Conservation (phyloP, 148 eudicot species). For the Silene latifolia region DNA sequence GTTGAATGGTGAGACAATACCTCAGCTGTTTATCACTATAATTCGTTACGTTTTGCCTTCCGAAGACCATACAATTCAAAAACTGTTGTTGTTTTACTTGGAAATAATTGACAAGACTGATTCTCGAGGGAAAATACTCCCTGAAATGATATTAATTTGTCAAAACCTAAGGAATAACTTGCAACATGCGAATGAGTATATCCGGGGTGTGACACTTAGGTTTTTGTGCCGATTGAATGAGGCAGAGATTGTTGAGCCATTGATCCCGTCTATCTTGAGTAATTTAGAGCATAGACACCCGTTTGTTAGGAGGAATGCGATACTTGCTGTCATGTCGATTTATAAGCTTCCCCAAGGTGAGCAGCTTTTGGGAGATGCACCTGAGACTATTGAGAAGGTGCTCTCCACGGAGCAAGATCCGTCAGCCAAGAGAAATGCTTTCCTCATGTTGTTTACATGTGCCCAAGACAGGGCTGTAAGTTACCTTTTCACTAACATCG, state of each 20-base stretch:
- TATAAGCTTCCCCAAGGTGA: slow-evolving; percentile 89
- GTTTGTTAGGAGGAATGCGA: slow-evolving; percentile 70
- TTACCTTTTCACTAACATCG: slow-evolving; percentile 68
- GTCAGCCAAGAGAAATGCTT: slow-evolving; percentile 88
- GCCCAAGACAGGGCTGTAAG: slow-evolving; percentile 82
- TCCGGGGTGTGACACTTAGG: slow-evolving; percentile 75
- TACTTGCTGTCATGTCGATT: slow-evolving; percentile 62
- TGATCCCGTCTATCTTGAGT: slow-evolving; percentile 61
- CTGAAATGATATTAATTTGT: slow-evolving; percentile 79
- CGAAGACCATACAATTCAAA: slow-evolving; percentile 70
- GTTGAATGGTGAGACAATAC: slow-evolving; percentile 72
- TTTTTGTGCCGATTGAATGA: slow-evolving; percentile 71
- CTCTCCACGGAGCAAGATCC: slow-evolving; percentile 67
- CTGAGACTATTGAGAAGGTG: slow-evolving; percentile 69
- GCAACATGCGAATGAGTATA: slow-evolving; percentile 77
- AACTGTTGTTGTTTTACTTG: slow-evolving; percentile 60
- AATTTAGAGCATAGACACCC: slow-evolving; percentile 74
- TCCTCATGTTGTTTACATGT: slow-evolving; percentile 81
- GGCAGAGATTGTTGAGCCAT: slow-evolving; percentile 59
- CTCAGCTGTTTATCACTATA: slow-evolving; percentile 66
- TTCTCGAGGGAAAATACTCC: slow-evolving; percentile 56
- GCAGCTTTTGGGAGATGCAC: slow-evolving; percentile 59
- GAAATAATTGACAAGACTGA: slow-evolving; percentile 81
- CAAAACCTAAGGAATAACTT: slow-evolving; percentile 69
- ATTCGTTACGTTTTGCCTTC: slow-evolving; percentile 76